A percentile compares a stretch with the other conserved stretches of the same genome.
Evolutionary conservation across 164 flowering plant species (phyloP).

Genomic region (Sedum album): DNA sequence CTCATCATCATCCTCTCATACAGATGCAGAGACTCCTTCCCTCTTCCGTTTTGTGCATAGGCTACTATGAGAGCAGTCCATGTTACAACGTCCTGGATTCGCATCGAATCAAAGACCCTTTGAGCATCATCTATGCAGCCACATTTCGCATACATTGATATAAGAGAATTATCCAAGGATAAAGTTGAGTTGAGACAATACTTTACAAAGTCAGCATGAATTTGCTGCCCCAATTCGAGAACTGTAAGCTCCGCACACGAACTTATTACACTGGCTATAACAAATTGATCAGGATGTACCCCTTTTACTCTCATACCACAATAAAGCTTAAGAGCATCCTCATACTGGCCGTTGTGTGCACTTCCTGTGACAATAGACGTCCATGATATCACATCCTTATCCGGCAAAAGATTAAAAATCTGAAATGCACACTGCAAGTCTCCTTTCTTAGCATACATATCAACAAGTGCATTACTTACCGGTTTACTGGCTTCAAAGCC

Average conservation of each 20-base stretch:
- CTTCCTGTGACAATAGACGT: slow-evolving; percentile 71
- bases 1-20: slow-evolving; percentile 52
- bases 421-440: slow-evolving; percentile 32
- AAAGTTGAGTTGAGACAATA: slow-evolving; percentile 40
- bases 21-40: slow-evolving; percentile 38
- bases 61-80: slow-evolving; percentile 86
- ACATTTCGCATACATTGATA: slow-evolving; percentile 73
- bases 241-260: slow-evolving; percentile 65
- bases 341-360: slow-evolving; percentile 46
- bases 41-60: slow-evolving; percentile 68
- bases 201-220: slow-evolving; percentile 48
- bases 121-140: slow-evolving; percentile 67
- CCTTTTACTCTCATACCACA: slow-evolving; percentile 42
- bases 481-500: slow-evolving; percentile 48
- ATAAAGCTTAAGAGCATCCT: slow-evolving; percentile 50
- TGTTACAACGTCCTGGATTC: slow-evolving; percentile 42
- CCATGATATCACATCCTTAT: slow-evolving; percentile 80
- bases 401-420: slow-evolving; percentile 43
- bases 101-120: slow-evolving; percentile 47
- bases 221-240: slow-evolving; percentile 61
- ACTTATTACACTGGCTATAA: slow-evolving; percentile 48
- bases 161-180: slow-evolving; percentile 63
- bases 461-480: slow-evolving; percentile 71
- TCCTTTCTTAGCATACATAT: slow-evolving; percentile 73
- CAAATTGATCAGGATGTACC: slow-evolving; percentile 49